Evolutionary conservation across 2,329 filamentous ascomycete species (phyloP).

Genomic region (Esteya vermicola): DNA sequence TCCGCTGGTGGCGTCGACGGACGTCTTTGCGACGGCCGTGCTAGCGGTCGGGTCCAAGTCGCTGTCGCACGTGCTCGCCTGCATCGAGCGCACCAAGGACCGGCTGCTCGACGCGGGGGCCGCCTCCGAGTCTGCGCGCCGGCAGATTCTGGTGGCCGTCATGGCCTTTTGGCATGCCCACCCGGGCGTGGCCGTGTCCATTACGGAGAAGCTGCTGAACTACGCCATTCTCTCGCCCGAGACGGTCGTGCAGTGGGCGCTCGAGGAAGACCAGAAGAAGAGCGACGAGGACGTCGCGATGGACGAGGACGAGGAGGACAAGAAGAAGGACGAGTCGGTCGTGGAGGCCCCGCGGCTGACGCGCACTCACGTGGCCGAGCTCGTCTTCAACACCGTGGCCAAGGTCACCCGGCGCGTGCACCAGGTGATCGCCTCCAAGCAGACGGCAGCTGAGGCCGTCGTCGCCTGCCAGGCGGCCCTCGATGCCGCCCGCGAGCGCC

Average conservation of each 20-base stretch:
- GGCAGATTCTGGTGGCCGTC: constrained; percentile 81
- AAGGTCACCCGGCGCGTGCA: constrained; percentile 82
- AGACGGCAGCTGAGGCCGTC: constrained; percentile 16
- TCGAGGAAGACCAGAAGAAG: constrained; percentile 61
- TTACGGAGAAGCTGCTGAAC: constrained; percentile 93
- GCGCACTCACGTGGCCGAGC: constrained; percentile 70
- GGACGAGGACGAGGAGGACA: constrained; percentile 28
- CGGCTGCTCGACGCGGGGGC: constrained; percentile 68
- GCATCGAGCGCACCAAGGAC: constrained; percentile 88
- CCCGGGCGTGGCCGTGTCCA: constrained; percentile 79
- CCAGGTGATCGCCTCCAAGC: constrained; percentile 48
- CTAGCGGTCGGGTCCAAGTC: constrained; percentile 92
- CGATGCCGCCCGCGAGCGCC: constrained; percentile 21
- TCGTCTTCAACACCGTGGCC: constrained; percentile 73
- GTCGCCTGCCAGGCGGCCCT: constrained; percentile 9
- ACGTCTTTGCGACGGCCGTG: constrained; percentile 86
- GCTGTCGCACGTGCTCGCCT: constrained; percentile 86
- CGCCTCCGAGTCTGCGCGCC: constrained; percentile 59
- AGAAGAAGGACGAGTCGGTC: neutral
- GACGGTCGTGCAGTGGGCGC: constrained; percentile 79
- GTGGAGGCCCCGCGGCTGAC: constrained; percentile 46
- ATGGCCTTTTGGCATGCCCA: constrained; percentile 90
- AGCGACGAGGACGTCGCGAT: constrained; percentile 70
- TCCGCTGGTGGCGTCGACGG: constrained; percentile 72
- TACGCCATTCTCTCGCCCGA: constrained; percentile 85